Conservation (phyloP, 176 grass and related monocot species). For the Avena insularis region DNA sequence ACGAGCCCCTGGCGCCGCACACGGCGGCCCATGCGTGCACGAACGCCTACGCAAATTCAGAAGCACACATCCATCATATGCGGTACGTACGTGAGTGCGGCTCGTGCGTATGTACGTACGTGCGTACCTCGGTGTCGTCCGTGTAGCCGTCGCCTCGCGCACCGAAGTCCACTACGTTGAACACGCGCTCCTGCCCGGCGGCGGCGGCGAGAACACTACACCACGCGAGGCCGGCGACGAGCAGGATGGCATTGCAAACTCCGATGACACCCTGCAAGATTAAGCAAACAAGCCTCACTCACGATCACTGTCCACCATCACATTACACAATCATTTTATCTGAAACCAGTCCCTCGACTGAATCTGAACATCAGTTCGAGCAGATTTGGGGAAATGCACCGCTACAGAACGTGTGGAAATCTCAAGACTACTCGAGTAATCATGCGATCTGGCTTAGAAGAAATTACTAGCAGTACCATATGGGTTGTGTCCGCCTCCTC, state of each 20-base stretch:
- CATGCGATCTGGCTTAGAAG: neutral
- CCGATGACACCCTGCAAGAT: constrained; percentile 29
- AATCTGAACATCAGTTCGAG: neutral
- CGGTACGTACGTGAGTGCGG: neutral
- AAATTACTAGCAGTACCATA: constrained; percentile 26
- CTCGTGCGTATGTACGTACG: neutral
- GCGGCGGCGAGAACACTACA: neutral
- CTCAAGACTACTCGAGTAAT: neutral
- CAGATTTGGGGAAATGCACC: neutral
- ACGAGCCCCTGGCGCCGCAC: constrained; percentile 34
- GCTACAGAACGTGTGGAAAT: neutral
- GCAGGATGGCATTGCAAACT: neutral
- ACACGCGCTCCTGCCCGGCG: neutral
- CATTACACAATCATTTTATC: neutral
- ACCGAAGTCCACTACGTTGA: constrained; percentile 51
- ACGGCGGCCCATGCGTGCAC: constrained; percentile 41
- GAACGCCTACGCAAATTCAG: constrained; percentile 47
- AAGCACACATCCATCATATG: neutral
- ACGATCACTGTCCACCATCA: neutral
- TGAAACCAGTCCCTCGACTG: neutral
- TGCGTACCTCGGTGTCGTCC: constrained; percentile 59
- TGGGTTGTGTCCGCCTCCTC: neutral
- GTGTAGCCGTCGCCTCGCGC: constrained; percentile 51
- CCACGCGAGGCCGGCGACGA: neutral
- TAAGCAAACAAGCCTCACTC: neutral